Base-by-base conservation (phyloP, 2,329 filamentous ascomycete species). In the Bertia moriformis region DNA sequence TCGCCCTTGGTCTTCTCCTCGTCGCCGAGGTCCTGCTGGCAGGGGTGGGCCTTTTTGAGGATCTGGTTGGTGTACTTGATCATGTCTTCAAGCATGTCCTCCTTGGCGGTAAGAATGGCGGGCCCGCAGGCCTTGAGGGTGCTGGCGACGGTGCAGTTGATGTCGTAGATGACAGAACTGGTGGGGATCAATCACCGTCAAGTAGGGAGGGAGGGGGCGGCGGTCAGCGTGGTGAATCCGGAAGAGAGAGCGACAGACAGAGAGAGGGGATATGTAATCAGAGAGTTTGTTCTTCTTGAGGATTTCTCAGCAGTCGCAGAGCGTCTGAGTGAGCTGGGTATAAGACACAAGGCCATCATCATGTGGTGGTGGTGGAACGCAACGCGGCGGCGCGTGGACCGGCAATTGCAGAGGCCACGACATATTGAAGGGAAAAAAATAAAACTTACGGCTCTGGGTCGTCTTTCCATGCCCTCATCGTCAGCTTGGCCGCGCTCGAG, bases 301-400 rank as follows among this genome's bases (percentile, higher is more conserved):
- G 67, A 63, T 27, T 27, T n/a, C 79, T 85, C 86, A 83, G 86
- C 93, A 78, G n/a, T 65, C 78, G 77, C 83, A 76, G 64, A 66
- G 71, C 65, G 66, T 73, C 83, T 84, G 85, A 94, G 88, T 95
- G 89, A 95, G 88, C 88, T 95, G 88, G 87, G 89, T 89, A 74
- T 91, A n/a, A n/a, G n/a, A 88, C 85, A 84, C 22, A 75, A 66
- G 62, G 68, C 73, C 69, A 63, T 94, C 87, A 95, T 95, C 87
- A 86, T 79, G 40, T 40, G 32, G 22, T 30, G 41, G n/a, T n/a
- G n/a, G n/a, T n/a, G n/a, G n/a, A n/a, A n/a, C n/a, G n/a, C n/a
- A n/a, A n/a, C n/a, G n/a, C n/a, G n/a, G n/a, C n/a, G n/a, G n/a
- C n/a, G n/a, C n/a, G n/a, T n/a, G n/a, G n/a, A n/a, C n/a, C n/a